Evolutionary conservation across 2,329 filamentous ascomycete species (phyloP).

Genomic region (Curvularia hawaiiensis): DNA sequence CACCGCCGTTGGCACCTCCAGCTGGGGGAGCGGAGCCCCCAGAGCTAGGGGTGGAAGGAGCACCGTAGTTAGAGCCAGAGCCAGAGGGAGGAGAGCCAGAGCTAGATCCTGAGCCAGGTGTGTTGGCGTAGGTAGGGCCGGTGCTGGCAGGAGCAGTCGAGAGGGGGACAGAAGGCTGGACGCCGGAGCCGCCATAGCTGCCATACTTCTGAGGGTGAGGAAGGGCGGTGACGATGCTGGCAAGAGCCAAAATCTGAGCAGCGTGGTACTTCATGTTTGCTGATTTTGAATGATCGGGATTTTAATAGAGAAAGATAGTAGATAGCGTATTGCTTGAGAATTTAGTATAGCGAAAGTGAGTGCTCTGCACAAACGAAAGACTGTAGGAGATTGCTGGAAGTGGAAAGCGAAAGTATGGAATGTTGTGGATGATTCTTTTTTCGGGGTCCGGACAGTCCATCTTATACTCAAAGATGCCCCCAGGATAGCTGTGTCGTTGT

Average conservation of each 20-base stretch:
- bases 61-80: background rate
- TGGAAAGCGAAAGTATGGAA: conserved; percentile 11
- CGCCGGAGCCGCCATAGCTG: background rate
- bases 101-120: background rate
- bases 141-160: conserved; percentile 1
- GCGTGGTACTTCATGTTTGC: conserved; percentile 16
- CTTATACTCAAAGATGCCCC: conserved; percentile 10
- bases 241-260: conserved; percentile 10
- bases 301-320: background rate
- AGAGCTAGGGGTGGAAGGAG: background rate
- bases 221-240: conserved; percentile 11
- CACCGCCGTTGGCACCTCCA: background rate
- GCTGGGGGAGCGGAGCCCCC: background rate
- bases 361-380: conserved; percentile 12
- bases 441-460: conserved; percentile 2
- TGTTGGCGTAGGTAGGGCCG: conserved; percentile 5
- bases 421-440: conserved; percentile 11
- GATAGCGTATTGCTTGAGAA: background rate
- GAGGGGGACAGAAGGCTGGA: conserved; percentile 2
- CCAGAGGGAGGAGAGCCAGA: background rate
- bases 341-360: conserved; percentile 3
- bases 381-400: background rate
- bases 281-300: conserved; percentile 1
- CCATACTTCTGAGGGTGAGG: conserved; percentile 9
- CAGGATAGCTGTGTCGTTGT: background rate